These are phyloP conservation scores for Saccharomyces hybrid DNA, from an alignment of 1,139 yeast species.

Conservation along the genomic window DNA sequence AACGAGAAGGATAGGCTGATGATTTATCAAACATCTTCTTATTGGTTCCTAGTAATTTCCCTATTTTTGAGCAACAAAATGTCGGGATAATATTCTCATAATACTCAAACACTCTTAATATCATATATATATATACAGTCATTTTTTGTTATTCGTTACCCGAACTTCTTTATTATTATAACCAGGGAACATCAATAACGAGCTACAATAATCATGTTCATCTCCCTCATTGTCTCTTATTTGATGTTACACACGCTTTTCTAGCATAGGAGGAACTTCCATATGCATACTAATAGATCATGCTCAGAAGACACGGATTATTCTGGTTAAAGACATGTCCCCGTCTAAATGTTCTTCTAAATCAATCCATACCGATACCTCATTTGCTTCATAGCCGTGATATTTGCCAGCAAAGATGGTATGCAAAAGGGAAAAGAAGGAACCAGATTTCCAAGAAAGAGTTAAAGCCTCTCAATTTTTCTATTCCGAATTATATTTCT, in stretches of 20 bases:
- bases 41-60: neutral
- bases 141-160: neutral
- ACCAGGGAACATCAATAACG: neutral
- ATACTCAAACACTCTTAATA: neutral
- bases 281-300: neutral
- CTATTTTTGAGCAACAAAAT: neutral
- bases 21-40: neutral
- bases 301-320: conserved; percentile 1
- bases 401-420: conserved; percentile 4
- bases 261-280: conserved; percentile 3
- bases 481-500: conserved; percentile 64
- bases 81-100: neutral
- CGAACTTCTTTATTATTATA: neutral
- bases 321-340: neutral
- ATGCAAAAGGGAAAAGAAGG: conserved; percentile 14
- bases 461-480: conserved; percentile 35
- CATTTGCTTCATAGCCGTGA: neutral
- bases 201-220: neutral
- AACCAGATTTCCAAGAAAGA: conserved; percentile 11
- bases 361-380: neutral
- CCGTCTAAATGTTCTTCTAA: neutral
- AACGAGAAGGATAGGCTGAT: neutral
- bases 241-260: neutral
- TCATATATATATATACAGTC: neutral
- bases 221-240: neutral